Percentiles rank a stretch among this genome's conserved stretches.
Conservation (phyloP, 164 flowering plant genomes). For the Berberis thunbergii region DNA sequence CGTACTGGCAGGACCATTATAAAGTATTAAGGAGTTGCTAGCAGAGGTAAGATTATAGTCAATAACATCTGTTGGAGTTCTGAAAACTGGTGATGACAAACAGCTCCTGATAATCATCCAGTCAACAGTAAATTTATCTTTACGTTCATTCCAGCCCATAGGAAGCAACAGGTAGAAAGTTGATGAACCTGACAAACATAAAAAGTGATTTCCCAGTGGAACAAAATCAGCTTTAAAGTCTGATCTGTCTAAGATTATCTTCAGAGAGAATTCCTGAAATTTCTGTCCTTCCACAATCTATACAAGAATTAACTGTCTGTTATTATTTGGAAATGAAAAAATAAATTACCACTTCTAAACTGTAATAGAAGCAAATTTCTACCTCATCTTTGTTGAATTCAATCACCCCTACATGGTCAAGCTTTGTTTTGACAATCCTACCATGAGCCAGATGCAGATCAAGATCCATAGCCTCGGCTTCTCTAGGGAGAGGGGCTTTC, state of each 20-base stretch:
- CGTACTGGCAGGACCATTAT: conserved; percentile 33
- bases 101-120: conserved; percentile 59
- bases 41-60: conserved; percentile 11
- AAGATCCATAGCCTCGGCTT: conserved; percentile 66
- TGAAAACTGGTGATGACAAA: conserved; percentile 73
- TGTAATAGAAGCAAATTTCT: not conserved
- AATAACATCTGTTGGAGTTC: conserved; percentile 13
- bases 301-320: conserved; percentile 1
- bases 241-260: conserved; percentile 66
- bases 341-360: not conserved
- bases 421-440: conserved; percentile 60
- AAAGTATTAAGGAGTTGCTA: conserved; percentile 33
- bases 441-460: conserved; percentile 80
- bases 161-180: conserved; percentile 87
- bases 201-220: conserved; percentile 35
- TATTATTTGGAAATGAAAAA: not conserved
- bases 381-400: conserved; percentile 62
- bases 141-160: conserved; percentile 19
- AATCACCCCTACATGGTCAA: conserved; percentile 47
- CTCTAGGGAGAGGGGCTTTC: conserved; percentile 56
- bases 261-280: conserved; percentile 81
- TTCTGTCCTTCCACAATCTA: conserved; percentile 63
- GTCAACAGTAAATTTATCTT: conserved; percentile 36
- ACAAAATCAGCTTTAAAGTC: conserved; percentile 49
- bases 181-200: conserved; percentile 20